Conservation (phyloP, 2,329 filamentous ascomycete genomes). For the Chaetomiaceae sp. region DNA sequence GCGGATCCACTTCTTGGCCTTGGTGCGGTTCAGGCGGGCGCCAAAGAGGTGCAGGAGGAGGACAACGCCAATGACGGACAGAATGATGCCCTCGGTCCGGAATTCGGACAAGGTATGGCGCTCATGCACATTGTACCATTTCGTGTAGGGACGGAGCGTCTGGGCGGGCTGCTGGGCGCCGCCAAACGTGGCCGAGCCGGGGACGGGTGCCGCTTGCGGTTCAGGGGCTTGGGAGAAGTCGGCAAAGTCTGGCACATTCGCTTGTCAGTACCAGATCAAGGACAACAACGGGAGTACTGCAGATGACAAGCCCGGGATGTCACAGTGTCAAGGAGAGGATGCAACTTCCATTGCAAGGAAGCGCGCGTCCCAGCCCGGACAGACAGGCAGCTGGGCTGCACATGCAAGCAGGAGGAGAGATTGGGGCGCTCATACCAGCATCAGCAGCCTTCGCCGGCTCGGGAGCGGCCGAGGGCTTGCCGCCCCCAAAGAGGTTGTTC, state of each 20-base stretch:
- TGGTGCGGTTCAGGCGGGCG: conserved; percentile 69
- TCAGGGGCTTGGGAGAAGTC: conserved; percentile 81
- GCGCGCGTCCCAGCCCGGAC: neutral
- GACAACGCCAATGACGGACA: conserved; percentile 67
- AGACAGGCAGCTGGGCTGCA: neutral
- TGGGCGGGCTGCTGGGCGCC: conserved; percentile 41
- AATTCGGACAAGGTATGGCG: conserved; percentile 80
- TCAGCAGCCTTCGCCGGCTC: conserved; percentile 47
- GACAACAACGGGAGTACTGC: neutral
- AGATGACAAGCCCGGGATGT: neutral
- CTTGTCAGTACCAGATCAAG: neutral
- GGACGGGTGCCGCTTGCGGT: conserved; percentile 48
- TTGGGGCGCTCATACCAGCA: conserved; percentile 49
- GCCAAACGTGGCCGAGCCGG: conserved; percentile 41
- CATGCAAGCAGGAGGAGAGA: neutral
- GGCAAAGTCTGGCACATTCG: conserved; percentile 67
- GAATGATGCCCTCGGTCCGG: conserved; percentile 75
- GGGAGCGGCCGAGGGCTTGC: conserved; percentile 51
- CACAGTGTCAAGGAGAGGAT: neutral
- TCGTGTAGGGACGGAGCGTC: conserved; percentile 65
- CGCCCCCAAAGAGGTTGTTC: conserved; percentile 64
- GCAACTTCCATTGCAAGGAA: neutral
- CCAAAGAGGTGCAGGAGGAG: conserved; percentile 77
- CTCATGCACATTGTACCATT: conserved; percentile 97
- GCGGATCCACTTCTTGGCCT: conserved; percentile 73